Evolutionary conservation across 768 basidiomycete species (phyloP).

Genomic region (Boletus speciosus): DNA sequence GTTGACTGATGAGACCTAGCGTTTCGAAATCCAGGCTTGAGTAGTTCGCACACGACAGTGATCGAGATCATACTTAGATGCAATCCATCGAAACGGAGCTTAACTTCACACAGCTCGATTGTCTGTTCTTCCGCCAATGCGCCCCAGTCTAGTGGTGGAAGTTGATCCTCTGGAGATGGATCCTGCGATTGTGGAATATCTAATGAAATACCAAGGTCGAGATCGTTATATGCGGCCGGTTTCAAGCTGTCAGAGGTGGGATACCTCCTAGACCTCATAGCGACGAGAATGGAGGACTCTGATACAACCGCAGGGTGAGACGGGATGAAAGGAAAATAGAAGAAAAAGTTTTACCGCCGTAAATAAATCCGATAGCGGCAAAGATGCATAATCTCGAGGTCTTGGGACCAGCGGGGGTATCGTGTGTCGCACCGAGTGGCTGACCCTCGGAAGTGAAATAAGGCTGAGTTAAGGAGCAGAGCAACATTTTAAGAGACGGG

Average conservation of each 20-base stretch:
- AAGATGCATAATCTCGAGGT: slow-evolving; percentile 47
- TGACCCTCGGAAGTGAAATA: slow-evolving; percentile 35
- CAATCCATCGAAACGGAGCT: slow-evolving; percentile 45
- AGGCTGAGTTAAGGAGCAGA: slow-evolving; percentile 45
- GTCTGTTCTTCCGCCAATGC: slow-evolving; percentile 55
- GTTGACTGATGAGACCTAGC: slow-evolving; percentile 41
- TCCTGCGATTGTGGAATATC: slow-evolving; percentile 20
- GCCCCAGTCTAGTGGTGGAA: slow-evolving; percentile 42
- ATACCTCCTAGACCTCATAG: slow-evolving; percentile 54
- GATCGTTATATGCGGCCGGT: slow-evolving; percentile 31
- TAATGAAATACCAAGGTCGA: slow-evolving; percentile 39
- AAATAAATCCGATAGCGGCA: slow-evolving; percentile 59
- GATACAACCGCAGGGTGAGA: slow-evolving; percentile 8
- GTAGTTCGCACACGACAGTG: not conserved
- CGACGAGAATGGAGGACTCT: slow-evolving; percentile 60
- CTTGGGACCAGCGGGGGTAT: slow-evolving; percentile 33
- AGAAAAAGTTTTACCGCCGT: slow-evolving; percentile 43
- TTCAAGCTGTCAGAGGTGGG: slow-evolving; percentile 37
- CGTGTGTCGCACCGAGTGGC: slow-evolving; percentile 28
- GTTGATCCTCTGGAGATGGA: slow-evolving; percentile 21
- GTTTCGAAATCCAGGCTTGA: slow-evolving; percentile 2
- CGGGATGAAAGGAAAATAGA: not conserved
- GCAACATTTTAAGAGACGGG: slow-evolving; percentile 43
- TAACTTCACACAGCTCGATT: slow-evolving; percentile 61
- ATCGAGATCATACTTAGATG: slow-evolving; percentile 38